Evolutionary conservation across 441 rosid species (phyloP).

Genomic region (Brassica balearica): DNA sequence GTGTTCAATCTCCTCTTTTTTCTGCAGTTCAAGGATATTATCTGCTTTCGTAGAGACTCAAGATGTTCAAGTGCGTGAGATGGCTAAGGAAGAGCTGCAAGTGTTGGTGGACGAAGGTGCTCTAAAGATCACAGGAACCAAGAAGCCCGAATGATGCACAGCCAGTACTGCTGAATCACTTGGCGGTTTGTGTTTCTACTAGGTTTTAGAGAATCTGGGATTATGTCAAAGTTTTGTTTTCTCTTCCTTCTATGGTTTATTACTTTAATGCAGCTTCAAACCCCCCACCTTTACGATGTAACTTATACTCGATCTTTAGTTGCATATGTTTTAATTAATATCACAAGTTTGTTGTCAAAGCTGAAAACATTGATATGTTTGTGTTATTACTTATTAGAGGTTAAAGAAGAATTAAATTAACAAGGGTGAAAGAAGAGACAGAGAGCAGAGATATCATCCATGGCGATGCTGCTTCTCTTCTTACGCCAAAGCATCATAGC

Average conservation of each 20-base stretch:
- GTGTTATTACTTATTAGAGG: neutral
- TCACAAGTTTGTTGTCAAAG: conserved; percentile 3
- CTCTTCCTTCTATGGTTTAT: conserved; percentile 2
- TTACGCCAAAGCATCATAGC: conserved; percentile 77
- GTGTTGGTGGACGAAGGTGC: conserved; percentile 66
- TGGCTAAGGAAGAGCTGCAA: conserved; percentile 70
- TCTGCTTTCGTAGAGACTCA: conserved; percentile 72
- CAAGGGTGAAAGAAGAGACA: conserved; percentile 76
- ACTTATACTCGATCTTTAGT: conserved; percentile 12
- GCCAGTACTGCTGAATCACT: conserved; percentile 23
- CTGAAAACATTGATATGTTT: conserved; percentile 16
- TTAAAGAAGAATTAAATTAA: neutral
- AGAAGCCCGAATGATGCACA: conserved; percentile 42
- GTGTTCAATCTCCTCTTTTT: conserved; percentile 21
- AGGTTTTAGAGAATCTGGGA: conserved; percentile 10
- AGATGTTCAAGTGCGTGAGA: conserved; percentile 53
- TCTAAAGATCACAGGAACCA: conserved; percentile 59
- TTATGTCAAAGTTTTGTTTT: conserved; percentile 27
- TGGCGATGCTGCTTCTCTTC: conserved; percentile 69
- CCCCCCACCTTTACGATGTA: neutral
- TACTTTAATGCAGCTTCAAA: conserved; percentile 5
- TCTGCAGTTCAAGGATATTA: conserved; percentile 77
- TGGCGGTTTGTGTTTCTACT: neutral
- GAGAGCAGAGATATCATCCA: conserved; percentile 88
- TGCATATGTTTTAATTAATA: neutral